Percentiles rank a stretch among this genome's conserved stretches.
Conservation (phyloP, 1,284 basidiomycete species). For the Cryptococcus sp. region DNA sequence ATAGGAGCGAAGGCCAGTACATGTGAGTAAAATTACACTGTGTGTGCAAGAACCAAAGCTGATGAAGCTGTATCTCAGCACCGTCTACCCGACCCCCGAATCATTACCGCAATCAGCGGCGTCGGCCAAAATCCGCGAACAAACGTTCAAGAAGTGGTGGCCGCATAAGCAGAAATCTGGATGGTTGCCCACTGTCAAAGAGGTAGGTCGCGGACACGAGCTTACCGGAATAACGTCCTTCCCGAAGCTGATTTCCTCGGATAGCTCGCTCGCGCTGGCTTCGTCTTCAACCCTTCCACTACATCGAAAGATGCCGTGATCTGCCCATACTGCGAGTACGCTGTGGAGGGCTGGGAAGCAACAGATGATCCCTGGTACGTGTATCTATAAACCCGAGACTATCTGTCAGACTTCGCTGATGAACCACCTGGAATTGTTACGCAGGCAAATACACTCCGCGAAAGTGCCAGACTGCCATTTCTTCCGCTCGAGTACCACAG, state of each 20-base stretch:
- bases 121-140: slow-evolving; percentile 68
- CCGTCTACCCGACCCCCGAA: slow-evolving; percentile 60
- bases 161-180: slow-evolving; percentile 66
- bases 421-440: background rate
- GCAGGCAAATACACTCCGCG: slow-evolving; percentile 39
- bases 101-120: slow-evolving; percentile 66
- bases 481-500: slow-evolving; percentile 36
- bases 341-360: slow-evolving; percentile 75
- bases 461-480: slow-evolving; percentile 48
- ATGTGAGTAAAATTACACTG: slow-evolving; percentile 3
- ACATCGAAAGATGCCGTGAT: slow-evolving; percentile 69
- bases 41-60: background rate
- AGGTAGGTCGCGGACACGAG: slow-evolving; percentile 55
- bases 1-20: slow-evolving; percentile 13
- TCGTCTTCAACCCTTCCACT: slow-evolving; percentile 67
- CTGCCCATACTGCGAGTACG: slow-evolving; percentile 74
- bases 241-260: background rate
- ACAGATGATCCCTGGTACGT: slow-evolving; percentile 71
- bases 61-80: slow-evolving; percentile 54
- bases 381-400: slow-evolving; percentile 7
- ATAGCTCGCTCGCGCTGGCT: slow-evolving; percentile 81
- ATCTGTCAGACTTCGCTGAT: slow-evolving; percentile 1
- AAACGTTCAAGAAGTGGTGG: slow-evolving; percentile 71
- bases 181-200: slow-evolving; percentile 69
- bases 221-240: background rate